Base-by-base conservation (phyloP, 768 basidiomycete species). In the Termitomyces sp. region DNA sequence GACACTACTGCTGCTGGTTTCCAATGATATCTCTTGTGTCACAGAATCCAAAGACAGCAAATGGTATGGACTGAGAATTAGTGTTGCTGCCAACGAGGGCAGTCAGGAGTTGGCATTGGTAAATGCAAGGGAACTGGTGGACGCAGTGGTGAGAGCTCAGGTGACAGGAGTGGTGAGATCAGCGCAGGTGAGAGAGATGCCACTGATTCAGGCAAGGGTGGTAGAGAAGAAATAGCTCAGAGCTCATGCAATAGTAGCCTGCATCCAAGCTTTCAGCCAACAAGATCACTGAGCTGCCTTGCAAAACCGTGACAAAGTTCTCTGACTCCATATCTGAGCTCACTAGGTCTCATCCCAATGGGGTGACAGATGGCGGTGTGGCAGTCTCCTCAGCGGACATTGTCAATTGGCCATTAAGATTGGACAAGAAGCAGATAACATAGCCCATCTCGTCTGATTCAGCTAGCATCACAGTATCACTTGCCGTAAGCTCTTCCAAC, bases 361-460 rank as follows among this genome's bases (percentile, higher is more conserved):
- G 61, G 64, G 72, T 68, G 12, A 75, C 70, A 18, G 74, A 74
- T n/a, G 69, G 68, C 7, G 77, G 75, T 1, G 78, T 73, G 0
- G 75, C 71, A 33, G 69, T 72, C 20, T 68, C 66, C 11, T 68
- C 67, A 22, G 67, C 73, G 22, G 69, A 65, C 5, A 74, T 76
- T 2, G 72, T 73, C 13, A 72, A 69, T 50, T 70, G 69, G 18
- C 67, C 65, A n/a, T 76, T 75, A 28, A 83, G 67, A 63, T 84
- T 82, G 7, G 83, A 84, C 9, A 82, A 83, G 1, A 71, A 73
- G 64, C 83, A 85, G 18, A 85, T 70, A 64, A 84, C 81, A 64
- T 83, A 84, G 15, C 82, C 82, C 22, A 79, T 82, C 67, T 82
- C 80, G 64, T 77, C 78, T 15, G 78, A 79, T 18, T 76, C 74